Percentiles rank a stretch among this genome's conserved stretches.
phyloP scores from a whole-genome alignment of 129 eudicot genomes.

The Erigeron canadensis region DNA sequence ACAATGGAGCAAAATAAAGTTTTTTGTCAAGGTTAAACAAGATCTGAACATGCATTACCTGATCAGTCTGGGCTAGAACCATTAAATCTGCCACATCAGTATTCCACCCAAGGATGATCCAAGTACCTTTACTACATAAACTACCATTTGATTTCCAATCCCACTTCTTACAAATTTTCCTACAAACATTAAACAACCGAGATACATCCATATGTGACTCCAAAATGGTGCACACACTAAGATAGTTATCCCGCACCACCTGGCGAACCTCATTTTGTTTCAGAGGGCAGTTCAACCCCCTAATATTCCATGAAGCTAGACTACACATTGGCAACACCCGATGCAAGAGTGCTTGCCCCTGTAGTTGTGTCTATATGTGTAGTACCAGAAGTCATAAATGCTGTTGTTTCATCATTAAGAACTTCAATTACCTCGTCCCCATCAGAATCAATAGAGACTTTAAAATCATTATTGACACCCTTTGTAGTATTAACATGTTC shows the following conservation, averaged over 20 bases:
- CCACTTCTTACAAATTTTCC: background rate
- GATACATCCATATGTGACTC: background rate
- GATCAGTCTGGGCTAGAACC: background rate
- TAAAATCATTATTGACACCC: too few species aligned
- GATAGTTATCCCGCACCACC: background rate
- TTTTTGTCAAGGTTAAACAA: rapidly evolving
- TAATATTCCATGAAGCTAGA: background rate
- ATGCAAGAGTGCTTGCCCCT: background rate
- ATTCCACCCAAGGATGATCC: too few species aligned
- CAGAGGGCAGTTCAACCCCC: background rate
- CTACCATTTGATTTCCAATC: background rate
- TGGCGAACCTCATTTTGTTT: constrained; percentile 2
- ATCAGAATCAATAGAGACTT: background rate
- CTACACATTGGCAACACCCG: background rate
- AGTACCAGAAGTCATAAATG: too few species aligned
- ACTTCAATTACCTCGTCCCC: background rate
- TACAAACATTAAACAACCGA: background rate
- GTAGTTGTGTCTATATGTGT: too few species aligned
- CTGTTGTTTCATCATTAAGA: background rate
- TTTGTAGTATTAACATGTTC: too few species aligned
- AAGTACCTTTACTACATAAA: background rate
- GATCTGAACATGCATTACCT: background rate
- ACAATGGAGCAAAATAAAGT: background rate
- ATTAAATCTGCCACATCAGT: too few species aligned
- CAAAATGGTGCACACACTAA: background rate